phyloP scores from a whole-genome alignment of 805 yeast species.

The Candida nonsorbophila region DNA sequence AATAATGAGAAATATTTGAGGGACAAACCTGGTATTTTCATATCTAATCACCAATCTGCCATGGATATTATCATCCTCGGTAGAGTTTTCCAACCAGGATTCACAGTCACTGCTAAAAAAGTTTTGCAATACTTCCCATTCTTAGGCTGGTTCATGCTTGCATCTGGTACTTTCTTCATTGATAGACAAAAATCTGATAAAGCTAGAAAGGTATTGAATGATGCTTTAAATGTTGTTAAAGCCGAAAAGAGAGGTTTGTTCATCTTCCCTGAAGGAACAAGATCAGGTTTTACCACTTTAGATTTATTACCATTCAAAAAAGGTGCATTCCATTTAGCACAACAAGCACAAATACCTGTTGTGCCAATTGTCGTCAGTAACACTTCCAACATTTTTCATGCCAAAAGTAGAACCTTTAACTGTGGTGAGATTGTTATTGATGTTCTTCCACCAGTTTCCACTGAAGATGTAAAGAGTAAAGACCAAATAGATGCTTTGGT shows the following conservation, averaged over 20 bases:
- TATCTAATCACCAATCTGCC: conserved; percentile 89
- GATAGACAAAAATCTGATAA: conserved; percentile 75
- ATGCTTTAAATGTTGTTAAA: conserved; percentile 61
- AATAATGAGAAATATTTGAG: conserved; percentile 57
- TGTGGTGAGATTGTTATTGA: conserved; percentile 71
- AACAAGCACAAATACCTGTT: conserved; percentile 84
- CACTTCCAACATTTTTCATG: conserved; percentile 67
- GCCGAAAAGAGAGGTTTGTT: conserved; percentile 66
- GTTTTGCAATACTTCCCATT: conserved; percentile 81
- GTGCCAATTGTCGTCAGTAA: conserved; percentile 87
- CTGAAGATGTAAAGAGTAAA: conserved; percentile 56
- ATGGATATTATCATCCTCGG: conserved; percentile 82
- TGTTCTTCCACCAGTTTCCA: conserved; percentile 77
- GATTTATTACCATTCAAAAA: conserved; percentile 84
- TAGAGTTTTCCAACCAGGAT: conserved; percentile 76
- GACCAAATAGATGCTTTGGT: conserved; percentile 66
- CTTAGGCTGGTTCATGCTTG: conserved; percentile 94
- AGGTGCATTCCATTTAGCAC: conserved; percentile 97
- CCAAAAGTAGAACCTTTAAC: conserved; percentile 59
- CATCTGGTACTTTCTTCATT: conserved; percentile 86
- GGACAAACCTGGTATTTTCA: conserved; percentile 66
- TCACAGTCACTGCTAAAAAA: conserved; percentile 89
- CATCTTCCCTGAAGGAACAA: conserved; percentile 96
- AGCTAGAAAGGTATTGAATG: conserved; percentile 69
- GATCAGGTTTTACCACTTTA: conserved; percentile 70